Base-by-base conservation (phyloP, 2,329 filamentous ascomycete species). In the Chaetomium globosum region DNA sequence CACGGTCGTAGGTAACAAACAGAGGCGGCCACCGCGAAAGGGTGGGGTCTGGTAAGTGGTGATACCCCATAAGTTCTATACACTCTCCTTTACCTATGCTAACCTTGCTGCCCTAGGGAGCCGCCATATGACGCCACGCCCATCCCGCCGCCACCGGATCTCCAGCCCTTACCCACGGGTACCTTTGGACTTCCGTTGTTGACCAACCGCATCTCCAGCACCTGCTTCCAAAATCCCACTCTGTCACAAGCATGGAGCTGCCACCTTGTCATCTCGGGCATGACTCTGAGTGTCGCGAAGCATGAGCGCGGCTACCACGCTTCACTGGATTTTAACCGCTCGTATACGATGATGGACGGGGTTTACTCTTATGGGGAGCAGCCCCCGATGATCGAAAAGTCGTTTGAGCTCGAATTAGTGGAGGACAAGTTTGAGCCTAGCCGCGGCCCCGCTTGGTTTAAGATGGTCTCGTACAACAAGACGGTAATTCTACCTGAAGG, bases 211-310 rank as follows among this genome's bases (percentile, higher is more conserved):
- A 77, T 79, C 2, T 82, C 85, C 19, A 81, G 79, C 49, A 79
- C 80, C 0, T 91, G 89, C 73, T 80, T 91, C 66, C 79, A 80
- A 36, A 80, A 88, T 63, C 78, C 81, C 0, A 79, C 75, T 0
- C 82, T 87, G 70, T 77, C 80, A n/a, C 75, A 80, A 58, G 84
- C 87, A 0, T 91, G 89, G 89, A 84, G 80, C 65, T 91, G 89
- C 73, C 80, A 84, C 13, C 78, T 89, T 33, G 77, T 80, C 53
- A 81, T 82, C 59, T 74, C 77, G 1, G 68, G 68, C 12, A 61
- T 77, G 67, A 67, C 64, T 4, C 75, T 86, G 75, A 74, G 77
- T 1, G 75, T 87, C 21, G 68, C 66, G 23, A 71, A 71, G 69
- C 58, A 69, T 69, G 19, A 70, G 69, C 51, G 76, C 3, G 68